A percentile compares a stretch with the other conserved stretches of the same genome.
These are phyloP conservation scores for Metschnikowia gelsemii DNA, from an alignment of 805 yeast species.

Conservation along the genomic window DNA sequence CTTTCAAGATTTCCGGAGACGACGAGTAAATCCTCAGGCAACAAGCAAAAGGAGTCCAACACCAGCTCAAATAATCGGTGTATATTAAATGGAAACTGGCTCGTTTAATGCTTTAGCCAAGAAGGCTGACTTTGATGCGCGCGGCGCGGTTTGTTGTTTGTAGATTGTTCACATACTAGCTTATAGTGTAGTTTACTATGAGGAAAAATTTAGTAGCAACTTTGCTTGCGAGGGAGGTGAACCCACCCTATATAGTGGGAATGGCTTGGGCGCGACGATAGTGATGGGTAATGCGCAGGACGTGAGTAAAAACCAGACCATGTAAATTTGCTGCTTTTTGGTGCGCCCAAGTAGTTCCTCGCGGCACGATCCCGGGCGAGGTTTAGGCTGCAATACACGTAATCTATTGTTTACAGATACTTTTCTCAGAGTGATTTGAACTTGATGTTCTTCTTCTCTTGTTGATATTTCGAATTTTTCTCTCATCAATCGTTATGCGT, in stretches of 20 bases:
- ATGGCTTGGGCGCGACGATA: conserved; percentile 19
- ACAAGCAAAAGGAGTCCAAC: not conserved
- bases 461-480: too few relatives aligned
- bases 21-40: not conserved
- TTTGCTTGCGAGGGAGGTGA: conserved; percentile 21
- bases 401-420: conserved; percentile 1
- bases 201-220: conserved; percentile 22
- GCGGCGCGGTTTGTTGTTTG: conserved; percentile 15
- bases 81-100: too few relatives aligned
- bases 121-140: conserved; percentile 10
- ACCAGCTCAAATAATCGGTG: too few relatives aligned
- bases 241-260: conserved; percentile 22
- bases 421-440: too few relatives aligned
- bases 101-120: not conserved
- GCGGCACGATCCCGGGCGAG: conserved; percentile 2
- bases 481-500: too few relatives aligned
- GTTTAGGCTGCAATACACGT: not conserved
- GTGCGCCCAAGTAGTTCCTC: conserved; percentile 9
- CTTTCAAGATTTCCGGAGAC: not conserved
- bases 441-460: too few relatives aligned
- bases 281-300: conserved; percentile 21
- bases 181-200: conserved; percentile 19
- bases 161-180: conserved; percentile 20
- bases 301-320: conserved; percentile 20
- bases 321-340: conserved; percentile 10